Percentiles rank a stretch among this genome's conserved stretches.
phyloP scores from a whole-genome alignment of 225 moss, liverwort and hornwort species.

The Climacium dendroides region DNA sequence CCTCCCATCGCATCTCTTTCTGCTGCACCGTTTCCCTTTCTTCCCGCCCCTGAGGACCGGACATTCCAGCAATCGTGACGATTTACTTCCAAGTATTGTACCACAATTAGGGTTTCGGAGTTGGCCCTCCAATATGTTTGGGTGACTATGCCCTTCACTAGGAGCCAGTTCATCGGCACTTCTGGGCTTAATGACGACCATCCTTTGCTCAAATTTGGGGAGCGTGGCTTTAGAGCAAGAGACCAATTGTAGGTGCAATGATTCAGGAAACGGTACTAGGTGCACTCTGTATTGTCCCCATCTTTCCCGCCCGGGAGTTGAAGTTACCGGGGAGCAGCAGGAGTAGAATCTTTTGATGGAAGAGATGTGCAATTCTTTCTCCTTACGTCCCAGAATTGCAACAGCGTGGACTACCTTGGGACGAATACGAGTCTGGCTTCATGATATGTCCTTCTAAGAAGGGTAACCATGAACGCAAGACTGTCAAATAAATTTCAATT shows the following conservation, averaged over 20 bases:
- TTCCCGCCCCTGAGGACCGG: conserved; percentile 70
- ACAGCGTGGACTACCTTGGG: neutral
- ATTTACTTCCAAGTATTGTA: neutral
- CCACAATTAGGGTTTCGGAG: neutral
- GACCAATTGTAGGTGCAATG: neutral
- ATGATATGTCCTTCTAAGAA: neutral
- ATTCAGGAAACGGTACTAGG: neutral
- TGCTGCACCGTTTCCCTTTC: conserved; percentile 87
- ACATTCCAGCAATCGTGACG: conserved; percentile 3
- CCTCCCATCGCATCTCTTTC: conserved; percentile 81
- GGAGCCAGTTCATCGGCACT: neutral
- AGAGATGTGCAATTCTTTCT: neutral
- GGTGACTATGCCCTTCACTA: neutral
- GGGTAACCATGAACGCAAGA: neutral
- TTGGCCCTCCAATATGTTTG: neutral
- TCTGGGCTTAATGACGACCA: neutral
- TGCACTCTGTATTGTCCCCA: neutral
- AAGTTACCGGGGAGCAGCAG: neutral
- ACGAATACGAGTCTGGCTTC: neutral
- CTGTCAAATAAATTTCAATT: neutral
- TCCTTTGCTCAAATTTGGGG: neutral
- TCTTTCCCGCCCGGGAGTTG: neutral
- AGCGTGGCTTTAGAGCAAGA: neutral
- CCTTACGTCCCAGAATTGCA: neutral
- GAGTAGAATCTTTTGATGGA: neutral